phyloP scores from a whole-genome alignment of 2,329 filamentous ascomycete species.

The Sporothrix luriei region DNA sequence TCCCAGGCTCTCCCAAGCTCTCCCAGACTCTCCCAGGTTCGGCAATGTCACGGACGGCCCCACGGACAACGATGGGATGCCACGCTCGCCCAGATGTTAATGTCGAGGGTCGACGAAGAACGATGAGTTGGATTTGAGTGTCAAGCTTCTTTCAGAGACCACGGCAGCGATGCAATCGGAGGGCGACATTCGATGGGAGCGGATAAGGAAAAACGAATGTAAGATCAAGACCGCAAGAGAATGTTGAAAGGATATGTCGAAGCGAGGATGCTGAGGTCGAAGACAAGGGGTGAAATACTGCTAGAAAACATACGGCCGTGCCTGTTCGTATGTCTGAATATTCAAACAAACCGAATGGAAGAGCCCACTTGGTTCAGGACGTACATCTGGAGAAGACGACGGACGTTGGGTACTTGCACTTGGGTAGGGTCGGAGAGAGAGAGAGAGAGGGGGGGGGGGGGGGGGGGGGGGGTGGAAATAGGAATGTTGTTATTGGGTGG shows the following conservation, averaged over 20 bases:
- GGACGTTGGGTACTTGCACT: background rate
- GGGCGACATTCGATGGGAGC: background rate
- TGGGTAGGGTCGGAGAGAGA: background rate
- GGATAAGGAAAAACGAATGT: slow-evolving; percentile 7
- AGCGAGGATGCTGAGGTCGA: background rate
- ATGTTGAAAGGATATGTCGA: background rate
- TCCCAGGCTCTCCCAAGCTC: background rate
- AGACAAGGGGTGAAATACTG: slow-evolving; percentile 14
- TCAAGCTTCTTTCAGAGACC: slow-evolving; percentile 25
- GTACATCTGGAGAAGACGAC: slow-evolving; percentile 17
- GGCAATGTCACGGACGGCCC: slow-evolving; percentile 22
- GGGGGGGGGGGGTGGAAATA: background rate
- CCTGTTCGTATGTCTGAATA: slow-evolving; percentile 13
- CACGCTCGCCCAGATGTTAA: slow-evolving; percentile 4
- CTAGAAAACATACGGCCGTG: slow-evolving; percentile 15
- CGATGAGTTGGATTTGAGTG: slow-evolving; percentile 11
- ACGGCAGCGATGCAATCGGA: slow-evolving; percentile 10
- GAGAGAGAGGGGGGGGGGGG: slow-evolving; percentile 3
- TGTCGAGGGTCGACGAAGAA: background rate
- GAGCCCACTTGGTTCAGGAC: slow-evolving; percentile 20
- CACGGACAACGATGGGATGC: slow-evolving; percentile 17
- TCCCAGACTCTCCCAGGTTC: background rate
- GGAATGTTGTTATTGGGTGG: background rate
- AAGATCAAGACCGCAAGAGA: background rate
- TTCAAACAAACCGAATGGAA: slow-evolving; percentile 10